A percentile compares a stretch with the other conserved stretches of the same genome.
Evolutionary conservation across 2,329 filamentous ascomycete species (phyloP).

Genomic region (Colletotrichum salicis): DNA sequence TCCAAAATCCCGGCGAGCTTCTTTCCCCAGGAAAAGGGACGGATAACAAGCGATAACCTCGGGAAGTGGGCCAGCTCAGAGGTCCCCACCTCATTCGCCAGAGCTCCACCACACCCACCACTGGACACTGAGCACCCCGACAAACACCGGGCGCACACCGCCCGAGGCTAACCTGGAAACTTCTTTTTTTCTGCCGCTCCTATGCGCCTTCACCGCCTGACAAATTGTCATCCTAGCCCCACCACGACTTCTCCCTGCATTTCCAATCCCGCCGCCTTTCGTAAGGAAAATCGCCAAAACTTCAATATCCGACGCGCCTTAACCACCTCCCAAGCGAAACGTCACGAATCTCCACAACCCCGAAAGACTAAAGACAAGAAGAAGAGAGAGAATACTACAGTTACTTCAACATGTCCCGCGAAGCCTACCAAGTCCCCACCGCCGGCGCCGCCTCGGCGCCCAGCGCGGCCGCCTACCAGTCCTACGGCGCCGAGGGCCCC

Average conservation of each 20-base stretch:
- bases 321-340: not conserved
- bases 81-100: not conserved
- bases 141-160: slow-evolving; percentile 3
- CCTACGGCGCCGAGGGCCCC: slow-evolving; percentile 59
- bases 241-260: slow-evolving; percentile 3
- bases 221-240: slow-evolving; percentile 32
- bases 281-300: slow-evolving; percentile 13
- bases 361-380: no score
- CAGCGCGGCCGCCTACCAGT: slow-evolving; percentile 55
- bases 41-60: slow-evolving; percentile 19
- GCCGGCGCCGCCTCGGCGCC: slow-evolving; percentile 55
- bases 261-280: slow-evolving; percentile 15
- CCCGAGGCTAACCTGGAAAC: not conserved
- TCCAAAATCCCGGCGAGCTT: not conserved
- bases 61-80: slow-evolving; percentile 31
- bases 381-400: no score
- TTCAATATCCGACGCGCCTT: slow-evolving; percentile 5
- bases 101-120: not conserved
- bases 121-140: not conserved
- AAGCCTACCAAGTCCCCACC: slow-evolving; percentile 80
- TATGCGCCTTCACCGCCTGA: slow-evolving; percentile 27
- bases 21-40: not conserved
- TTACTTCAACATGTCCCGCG: slow-evolving; percentile 67
- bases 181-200: slow-evolving; percentile 21
- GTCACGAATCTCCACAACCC: no score